A percentile compares a stretch with the other conserved stretches of the same genome.
Conservation (phyloP, 2,329 filamentous ascomycete species). For the Trichoderma cornu-damae region DNA sequence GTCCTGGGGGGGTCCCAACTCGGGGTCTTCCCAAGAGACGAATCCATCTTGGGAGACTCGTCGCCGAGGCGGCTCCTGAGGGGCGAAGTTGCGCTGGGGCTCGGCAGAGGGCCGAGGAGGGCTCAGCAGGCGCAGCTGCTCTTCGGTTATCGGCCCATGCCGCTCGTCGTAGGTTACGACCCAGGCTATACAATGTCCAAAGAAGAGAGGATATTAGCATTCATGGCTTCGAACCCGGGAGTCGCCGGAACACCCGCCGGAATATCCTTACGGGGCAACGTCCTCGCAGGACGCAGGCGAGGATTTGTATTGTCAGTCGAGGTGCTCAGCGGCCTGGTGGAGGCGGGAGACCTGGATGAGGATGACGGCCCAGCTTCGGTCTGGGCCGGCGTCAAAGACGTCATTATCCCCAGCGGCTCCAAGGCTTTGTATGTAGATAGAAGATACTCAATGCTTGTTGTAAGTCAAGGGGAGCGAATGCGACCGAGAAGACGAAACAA, state of each 20-base stretch:
- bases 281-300: conserved; percentile 27
- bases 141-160: conserved; percentile 35
- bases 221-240: background rate
- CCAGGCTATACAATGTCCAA: conserved; percentile 38
- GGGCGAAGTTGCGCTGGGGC: conserved; percentile 41
- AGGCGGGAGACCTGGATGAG: conserved; percentile 16
- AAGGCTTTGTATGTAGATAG: background rate
- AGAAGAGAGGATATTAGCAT: conserved; percentile 1
- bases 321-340: conserved; percentile 18
- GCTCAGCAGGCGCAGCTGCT: conserved; percentile 36
- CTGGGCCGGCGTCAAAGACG: conserved; percentile 19
- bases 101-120: conserved; percentile 36
- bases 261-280: conserved; percentile 28
- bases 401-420: conserved; percentile 9
- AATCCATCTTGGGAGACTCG: conserved; percentile 47
- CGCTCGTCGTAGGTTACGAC: conserved; percentile 44
- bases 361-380: conserved; percentile 18
- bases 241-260: background rate
- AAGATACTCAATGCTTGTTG: background rate
- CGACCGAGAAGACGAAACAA: background rate
- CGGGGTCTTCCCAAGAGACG: conserved; percentile 38
- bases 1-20: conserved; percentile 33
- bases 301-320: conserved; percentile 19
- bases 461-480: background rate
- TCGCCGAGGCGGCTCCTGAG: conserved; percentile 36